Conservation (phyloP, 2,329 filamentous ascomycete species). For the Pseudogymnoascus sp. region DNA sequence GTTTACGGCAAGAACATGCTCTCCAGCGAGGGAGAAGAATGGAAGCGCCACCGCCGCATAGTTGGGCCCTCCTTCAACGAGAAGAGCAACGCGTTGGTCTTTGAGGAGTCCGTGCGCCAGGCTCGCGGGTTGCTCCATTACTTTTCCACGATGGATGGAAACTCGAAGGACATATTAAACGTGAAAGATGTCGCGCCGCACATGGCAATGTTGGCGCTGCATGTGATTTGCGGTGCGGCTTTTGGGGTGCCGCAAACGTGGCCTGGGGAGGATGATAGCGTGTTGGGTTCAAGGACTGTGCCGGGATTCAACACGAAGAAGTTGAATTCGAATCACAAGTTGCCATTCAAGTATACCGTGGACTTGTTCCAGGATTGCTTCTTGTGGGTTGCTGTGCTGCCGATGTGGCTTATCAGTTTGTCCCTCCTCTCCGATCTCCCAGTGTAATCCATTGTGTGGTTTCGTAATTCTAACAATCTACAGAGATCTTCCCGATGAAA, state of each 20-base stretch:
- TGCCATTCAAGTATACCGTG: slow-evolving; percentile 44
- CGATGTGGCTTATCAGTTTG: slow-evolving; percentile 34
- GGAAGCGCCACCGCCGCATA: slow-evolving; percentile 28
- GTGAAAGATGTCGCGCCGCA: slow-evolving; percentile 36
- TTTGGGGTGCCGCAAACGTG: slow-evolving; percentile 34
- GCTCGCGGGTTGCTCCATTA: slow-evolving; percentile 33
- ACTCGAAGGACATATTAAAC: slow-evolving; percentile 19
- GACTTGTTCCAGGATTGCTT: slow-evolving; percentile 39
- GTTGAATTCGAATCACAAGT: slow-evolving; percentile 30
- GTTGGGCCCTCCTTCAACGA: slow-evolving; percentile 28
- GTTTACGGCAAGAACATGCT: slow-evolving; percentile 27
- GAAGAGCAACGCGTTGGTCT: slow-evolving; percentile 39
- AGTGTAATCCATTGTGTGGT: not conserved
- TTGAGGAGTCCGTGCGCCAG: slow-evolving; percentile 41
- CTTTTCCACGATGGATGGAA: slow-evolving; percentile 26
- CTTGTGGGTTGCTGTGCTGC: slow-evolving; percentile 39
- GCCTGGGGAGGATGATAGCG: slow-evolving; percentile 34
- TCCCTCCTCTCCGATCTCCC: not conserved
- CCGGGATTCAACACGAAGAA: slow-evolving; percentile 12
- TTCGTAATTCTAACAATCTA: not conserved
- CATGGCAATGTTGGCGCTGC: slow-evolving; percentile 42
- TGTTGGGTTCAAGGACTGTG: slow-evolving; percentile 11
- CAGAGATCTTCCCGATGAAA: slow-evolving; percentile 1
- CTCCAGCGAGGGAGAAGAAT: slow-evolving; percentile 26
- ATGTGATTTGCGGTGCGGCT: slow-evolving; percentile 46